A percentile compares a stretch with the other conserved stretches of the same genome.
Evolutionary conservation across 1,284 basidiomycete species (phyloP).

Genomic region (Cryptococcus sp.): DNA sequence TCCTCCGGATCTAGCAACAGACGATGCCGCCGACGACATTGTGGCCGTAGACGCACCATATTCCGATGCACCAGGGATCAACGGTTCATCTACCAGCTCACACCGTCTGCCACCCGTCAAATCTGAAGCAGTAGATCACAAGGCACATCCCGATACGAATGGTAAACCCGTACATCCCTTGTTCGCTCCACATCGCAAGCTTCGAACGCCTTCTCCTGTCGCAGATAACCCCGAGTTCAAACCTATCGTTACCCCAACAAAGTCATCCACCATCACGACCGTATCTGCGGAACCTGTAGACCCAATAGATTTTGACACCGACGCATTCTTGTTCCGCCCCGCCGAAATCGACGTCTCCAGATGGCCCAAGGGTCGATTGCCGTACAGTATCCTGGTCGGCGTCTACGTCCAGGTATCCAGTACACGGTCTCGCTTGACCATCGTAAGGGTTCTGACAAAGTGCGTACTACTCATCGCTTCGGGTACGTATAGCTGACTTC

Average conservation of each 20-base stretch:
- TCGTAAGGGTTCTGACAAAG: slow-evolving; percentile 80
- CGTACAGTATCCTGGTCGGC: slow-evolving; percentile 79
- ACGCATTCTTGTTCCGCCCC: slow-evolving; percentile 52
- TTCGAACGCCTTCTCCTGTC: slow-evolving; percentile 7
- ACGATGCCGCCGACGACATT: slow-evolving; percentile 17
- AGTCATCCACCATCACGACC: slow-evolving; percentile 21
- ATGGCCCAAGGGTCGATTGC: slow-evolving; percentile 57
- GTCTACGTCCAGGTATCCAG: slow-evolving; percentile 70
- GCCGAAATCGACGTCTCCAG: slow-evolving; percentile 51
- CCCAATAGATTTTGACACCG: slow-evolving; percentile 51
- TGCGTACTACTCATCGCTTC: slow-evolving; percentile 32
- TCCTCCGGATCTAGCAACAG: slow-evolving; percentile 1
- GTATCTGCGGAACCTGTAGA: slow-evolving; percentile 32
- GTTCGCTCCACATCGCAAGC: slow-evolving; percentile 18
- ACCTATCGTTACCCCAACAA: slow-evolving; percentile 10
- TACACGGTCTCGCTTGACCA: slow-evolving; percentile 79
- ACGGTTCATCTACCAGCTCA: slow-evolving; percentile 31
- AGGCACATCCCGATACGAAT: slow-evolving; percentile 12
- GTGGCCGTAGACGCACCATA: slow-evolving; percentile 14
- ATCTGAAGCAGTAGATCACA: not conserved
- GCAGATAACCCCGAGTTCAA: slow-evolving; percentile 16
- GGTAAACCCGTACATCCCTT: slow-evolving; percentile 21
- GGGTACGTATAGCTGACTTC: not conserved
- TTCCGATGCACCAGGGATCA: slow-evolving; percentile 20
- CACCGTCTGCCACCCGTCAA: slow-evolving; percentile 16